These are phyloP conservation scores for Thoreauomyces humboldtii DNA, from an alignment of 192 early-diverging fungal species.

Conservation along the genomic window DNA sequence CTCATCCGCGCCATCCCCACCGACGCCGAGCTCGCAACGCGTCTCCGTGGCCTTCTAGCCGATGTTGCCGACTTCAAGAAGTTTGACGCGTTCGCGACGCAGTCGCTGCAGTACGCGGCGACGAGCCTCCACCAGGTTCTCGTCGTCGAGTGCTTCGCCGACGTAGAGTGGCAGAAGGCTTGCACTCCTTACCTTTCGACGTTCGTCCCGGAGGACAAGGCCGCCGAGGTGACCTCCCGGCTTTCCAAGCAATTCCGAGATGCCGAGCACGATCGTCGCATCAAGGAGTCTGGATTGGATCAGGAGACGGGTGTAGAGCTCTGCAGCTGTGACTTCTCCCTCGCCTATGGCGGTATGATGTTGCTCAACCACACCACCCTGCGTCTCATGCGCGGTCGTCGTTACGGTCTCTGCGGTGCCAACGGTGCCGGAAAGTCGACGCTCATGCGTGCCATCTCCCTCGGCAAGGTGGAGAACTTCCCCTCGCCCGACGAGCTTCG, in stretches of 20 bases:
- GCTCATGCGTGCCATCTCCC: slow-evolving; percentile 62
- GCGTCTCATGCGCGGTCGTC: slow-evolving; percentile 67
- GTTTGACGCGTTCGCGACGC: slow-evolving; percentile 30
- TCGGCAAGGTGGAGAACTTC: slow-evolving; percentile 56
- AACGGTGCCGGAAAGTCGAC: slow-evolving; percentile 84
- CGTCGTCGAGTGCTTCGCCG: slow-evolving; percentile 16
- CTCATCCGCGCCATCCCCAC: background rate
- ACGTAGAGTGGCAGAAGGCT: slow-evolving; percentile 36
- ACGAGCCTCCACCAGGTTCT: slow-evolving; percentile 21
- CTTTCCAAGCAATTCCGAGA: slow-evolving; percentile 22
- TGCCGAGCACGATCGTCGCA: slow-evolving; percentile 20
- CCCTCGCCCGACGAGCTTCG: slow-evolving; percentile 46
- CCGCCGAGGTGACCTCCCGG: background rate
- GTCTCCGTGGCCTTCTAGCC: slow-evolving; percentile 12
- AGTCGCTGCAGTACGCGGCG: slow-evolving; percentile 25
- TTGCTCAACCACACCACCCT: slow-evolving; percentile 56
- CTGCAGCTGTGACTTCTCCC: slow-evolving; percentile 52
- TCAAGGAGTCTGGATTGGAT: slow-evolving; percentile 29
- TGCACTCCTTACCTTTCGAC: slow-evolving; percentile 32
- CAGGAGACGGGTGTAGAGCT: slow-evolving; percentile 57
- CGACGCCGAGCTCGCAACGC: slow-evolving; percentile 19
- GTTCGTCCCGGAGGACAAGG: slow-evolving; percentile 27
- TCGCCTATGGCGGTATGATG: slow-evolving; percentile 60
- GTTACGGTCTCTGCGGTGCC: slow-evolving; percentile 77
- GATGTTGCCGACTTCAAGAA: slow-evolving; percentile 25